A percentile compares a stretch with the other conserved stretches of the same genome.
Conservation (phyloP, 305 asterid genomes). For the Ilex paraguariensis region DNA sequence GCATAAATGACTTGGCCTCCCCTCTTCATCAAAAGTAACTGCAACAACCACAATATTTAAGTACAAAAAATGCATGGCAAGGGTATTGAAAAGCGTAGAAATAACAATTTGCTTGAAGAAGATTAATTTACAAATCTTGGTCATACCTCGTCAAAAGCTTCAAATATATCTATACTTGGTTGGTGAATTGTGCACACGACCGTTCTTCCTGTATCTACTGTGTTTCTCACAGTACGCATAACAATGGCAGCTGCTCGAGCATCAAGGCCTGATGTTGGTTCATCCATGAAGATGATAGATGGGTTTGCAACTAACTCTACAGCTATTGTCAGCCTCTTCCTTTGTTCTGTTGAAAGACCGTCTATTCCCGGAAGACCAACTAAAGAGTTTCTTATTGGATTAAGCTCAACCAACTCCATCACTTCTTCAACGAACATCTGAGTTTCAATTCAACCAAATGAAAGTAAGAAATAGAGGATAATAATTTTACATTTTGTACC, state of each 20-base stretch:
- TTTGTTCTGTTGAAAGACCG: slow-evolving; percentile 55
- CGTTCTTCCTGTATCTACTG: slow-evolving; percentile 42
- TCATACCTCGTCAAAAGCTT: slow-evolving; percentile 42
- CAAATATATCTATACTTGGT: slow-evolving; percentile 51
- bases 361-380: slow-evolving; percentile 43
- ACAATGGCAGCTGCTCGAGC: slow-evolving; percentile 55
- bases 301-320: slow-evolving; percentile 50
- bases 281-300: slow-evolving; percentile 50
- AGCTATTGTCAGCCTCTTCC: slow-evolving; percentile 46
- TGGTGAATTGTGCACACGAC: slow-evolving; percentile 49
- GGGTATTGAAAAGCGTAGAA: background rate
- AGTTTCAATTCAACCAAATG: slow-evolving; percentile 1
- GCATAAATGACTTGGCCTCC: slow-evolving; percentile 40
- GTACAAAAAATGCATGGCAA: background rate
- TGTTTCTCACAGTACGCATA: slow-evolving; percentile 42
- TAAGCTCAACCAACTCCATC: slow-evolving; percentile 42
- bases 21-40: slow-evolving; percentile 44
- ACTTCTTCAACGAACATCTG: slow-evolving; percentile 53
- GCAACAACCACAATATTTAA: slow-evolving; percentile 6
- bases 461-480: background rate
- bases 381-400: slow-evolving; percentile 24
- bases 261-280: slow-evolving; percentile 51
- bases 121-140: background rate
- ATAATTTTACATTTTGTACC: background rate
- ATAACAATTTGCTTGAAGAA: background rate